Conservation (phyloP, 805 yeast species). For the Metschnikowia bowlesiae region DNA sequence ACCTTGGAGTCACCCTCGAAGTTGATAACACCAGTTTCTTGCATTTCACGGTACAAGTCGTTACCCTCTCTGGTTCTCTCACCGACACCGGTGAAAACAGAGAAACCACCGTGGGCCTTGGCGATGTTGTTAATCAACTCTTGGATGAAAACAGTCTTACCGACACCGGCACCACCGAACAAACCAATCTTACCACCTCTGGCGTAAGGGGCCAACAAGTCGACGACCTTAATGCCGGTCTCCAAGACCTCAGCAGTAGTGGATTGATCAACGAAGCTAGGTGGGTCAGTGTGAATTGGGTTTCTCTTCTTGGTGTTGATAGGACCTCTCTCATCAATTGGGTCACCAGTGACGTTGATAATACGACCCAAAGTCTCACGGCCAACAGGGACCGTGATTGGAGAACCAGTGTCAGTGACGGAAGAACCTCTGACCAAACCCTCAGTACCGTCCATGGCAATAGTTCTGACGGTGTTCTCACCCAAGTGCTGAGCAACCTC, state of each 20-base stretch:
- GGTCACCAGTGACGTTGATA: conserved; percentile 97
- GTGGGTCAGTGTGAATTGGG: conserved; percentile 99
- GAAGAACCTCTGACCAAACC: conserved; percentile 97
- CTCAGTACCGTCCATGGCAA: conserved; percentile 99
- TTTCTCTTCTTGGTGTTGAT: conserved; percentile 85
- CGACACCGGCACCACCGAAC: conserved; percentile 99
- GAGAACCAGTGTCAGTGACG: conserved; percentile 94
- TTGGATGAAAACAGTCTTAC: conserved; percentile 99
- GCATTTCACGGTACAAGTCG: conserved; percentile 99
- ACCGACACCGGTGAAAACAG: conserved; percentile 99
- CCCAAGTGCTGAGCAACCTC: conserved; percentile 99
- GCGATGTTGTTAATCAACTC: conserved; percentile 99
- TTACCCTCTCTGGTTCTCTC: conserved; percentile 99
- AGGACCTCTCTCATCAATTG: conserved; percentile 99
- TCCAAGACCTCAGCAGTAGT: conserved; percentile 97
- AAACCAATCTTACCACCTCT: conserved; percentile 99
- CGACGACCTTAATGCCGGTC: conserved; percentile 99
- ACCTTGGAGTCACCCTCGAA: conserved; percentile 99
- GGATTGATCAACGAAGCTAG: conserved; percentile 92
- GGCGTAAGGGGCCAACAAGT: conserved; percentile 98
- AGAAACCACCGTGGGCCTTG: conserved; percentile 99
- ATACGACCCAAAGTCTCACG: conserved; percentile 99
- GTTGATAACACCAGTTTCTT: conserved; percentile 99
- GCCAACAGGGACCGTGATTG: conserved; percentile 98
- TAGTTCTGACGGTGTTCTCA: conserved; percentile 99